phyloP scores from a whole-genome alignment of 2,329 filamentous ascomycete genomes.

The Nemania sp. region DNA sequence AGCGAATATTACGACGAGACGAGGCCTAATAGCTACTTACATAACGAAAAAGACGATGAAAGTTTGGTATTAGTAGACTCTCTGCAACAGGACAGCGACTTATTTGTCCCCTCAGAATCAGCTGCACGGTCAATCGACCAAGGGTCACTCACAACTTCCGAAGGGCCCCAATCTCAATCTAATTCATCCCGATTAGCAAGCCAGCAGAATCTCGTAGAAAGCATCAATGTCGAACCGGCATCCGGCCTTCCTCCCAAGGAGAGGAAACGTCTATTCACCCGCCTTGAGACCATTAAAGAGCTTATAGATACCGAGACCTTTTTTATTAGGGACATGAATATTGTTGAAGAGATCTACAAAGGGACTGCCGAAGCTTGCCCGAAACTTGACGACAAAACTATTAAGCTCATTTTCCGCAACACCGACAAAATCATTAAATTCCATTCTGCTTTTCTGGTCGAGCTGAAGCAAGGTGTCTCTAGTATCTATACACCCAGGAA shows the following conservation, averaged over 20 bases:
- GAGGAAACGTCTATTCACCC: constrained; percentile 79
- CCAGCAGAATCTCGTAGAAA: constrained; percentile 53
- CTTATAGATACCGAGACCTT: constrained; percentile 91
- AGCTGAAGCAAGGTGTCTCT: constrained; percentile 83
- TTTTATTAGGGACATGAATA: constrained; percentile 95
- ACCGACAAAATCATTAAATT: constrained; percentile 91
- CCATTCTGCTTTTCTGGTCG: constrained; percentile 80
- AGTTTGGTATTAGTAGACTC: constrained; percentile 57
- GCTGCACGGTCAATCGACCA: constrained; percentile 62
- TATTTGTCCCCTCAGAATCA: constrained; percentile 57
- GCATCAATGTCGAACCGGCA: constrained; percentile 48
- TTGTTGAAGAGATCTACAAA: constrained; percentile 97
- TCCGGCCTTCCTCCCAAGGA: constrained; percentile 63
- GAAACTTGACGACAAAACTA: constrained; percentile 82
- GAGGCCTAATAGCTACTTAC: constrained; percentile 57
- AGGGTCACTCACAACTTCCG: constrained; percentile 58
- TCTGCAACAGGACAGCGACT: constrained; percentile 61
- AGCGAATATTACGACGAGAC: constrained; percentile 59
- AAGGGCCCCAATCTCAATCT: constrained; percentile 54
- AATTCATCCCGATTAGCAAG: constrained; percentile 55
- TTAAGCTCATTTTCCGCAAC: constrained; percentile 92
- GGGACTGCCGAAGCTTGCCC: constrained; percentile 87
- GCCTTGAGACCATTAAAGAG: constrained; percentile 89
- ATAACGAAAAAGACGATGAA: constrained; percentile 57
- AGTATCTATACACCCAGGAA: constrained; percentile 78